Base-by-base conservation (phyloP, 108 stramenopile genomes). In the Epithemia pelagica region DNA sequence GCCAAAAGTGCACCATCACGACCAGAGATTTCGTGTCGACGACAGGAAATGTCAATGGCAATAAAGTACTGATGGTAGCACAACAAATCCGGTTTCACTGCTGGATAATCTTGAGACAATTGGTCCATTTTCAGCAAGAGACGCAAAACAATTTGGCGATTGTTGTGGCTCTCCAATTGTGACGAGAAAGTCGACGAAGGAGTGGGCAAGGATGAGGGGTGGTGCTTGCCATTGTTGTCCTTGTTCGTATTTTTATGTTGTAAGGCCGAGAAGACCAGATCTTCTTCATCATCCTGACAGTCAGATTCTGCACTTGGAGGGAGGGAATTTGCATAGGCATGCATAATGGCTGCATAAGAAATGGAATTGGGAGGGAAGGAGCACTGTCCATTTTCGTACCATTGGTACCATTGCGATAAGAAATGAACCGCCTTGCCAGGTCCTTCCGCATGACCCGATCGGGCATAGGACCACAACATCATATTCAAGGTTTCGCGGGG, bases 21-120 rank as follows among this genome's bases (percentile, higher is more conserved):
- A 0, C 54, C 31, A 46, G 51, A 19, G 23, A 61, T 59, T 21
- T 58, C 31, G 20, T 56, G 30, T 18, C 54, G n/a, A 46, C 54
- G 32, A 29, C 62, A 64, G 3, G 63, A 28, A 7, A 54, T 28
- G 24, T 61, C 54, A 2, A 74, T 51, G 32, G 74, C 51, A 24
- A 26, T 22, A 2, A 74, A 32, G 62, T 74, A 74, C 23, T 64
- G 46, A 25, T 65, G 63, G 62, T 74, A 67, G 37, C 74, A 74
- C 0, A n/a, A 30, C n/a, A 31, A 52, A 25, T 61, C 32, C 23
- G 67, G 67, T 26, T 68, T 61, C 8, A 74, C 54, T 1, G 67
- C 24, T 2, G 60, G 46, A 32, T 67, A 69, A 2, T 62, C 51
- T 30, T 65, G 24, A 0, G 59, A 37, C 23, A 75, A 61, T 26